Conservation (phyloP, 1,284 basidiomycete species). For the Fomes fomentarius region DNA sequence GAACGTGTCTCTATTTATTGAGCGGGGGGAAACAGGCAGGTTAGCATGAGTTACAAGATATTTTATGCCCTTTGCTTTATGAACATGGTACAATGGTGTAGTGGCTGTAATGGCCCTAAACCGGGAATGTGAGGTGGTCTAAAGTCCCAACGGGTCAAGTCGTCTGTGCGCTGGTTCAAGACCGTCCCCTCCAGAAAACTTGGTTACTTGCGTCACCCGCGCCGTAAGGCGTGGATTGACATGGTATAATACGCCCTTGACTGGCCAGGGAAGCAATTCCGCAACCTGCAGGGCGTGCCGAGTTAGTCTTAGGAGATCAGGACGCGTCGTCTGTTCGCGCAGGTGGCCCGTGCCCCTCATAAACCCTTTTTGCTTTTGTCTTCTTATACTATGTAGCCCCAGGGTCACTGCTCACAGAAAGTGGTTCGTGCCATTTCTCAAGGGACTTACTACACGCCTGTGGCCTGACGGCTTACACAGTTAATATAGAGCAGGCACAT, state of each 20-base stretch:
- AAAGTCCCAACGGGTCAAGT: slow-evolving; percentile 56
- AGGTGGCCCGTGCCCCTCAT: slow-evolving; percentile 67
- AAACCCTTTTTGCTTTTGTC: slow-evolving; percentile 58
- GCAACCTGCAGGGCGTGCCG: slow-evolving; percentile 81
- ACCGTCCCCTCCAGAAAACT: slow-evolving; percentile 90
- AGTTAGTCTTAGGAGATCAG: slow-evolving; percentile 90
- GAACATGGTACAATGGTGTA: slow-evolving; percentile 50
- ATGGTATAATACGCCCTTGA: slow-evolving; percentile 83
- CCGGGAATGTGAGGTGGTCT: slow-evolving; percentile 78
- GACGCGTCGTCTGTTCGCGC: slow-evolving; percentile 80
- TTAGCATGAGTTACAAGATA: too few species aligned
- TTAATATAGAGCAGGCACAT: too few species aligned
- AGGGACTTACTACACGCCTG: too few species aligned
- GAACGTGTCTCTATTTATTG: slow-evolving; percentile 13
- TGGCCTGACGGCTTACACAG: too few species aligned
- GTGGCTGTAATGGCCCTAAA: slow-evolving; percentile 80
- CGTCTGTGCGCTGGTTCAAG: slow-evolving; percentile 86
- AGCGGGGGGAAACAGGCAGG: neutral
- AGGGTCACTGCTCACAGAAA: too few species aligned
- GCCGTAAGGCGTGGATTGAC: slow-evolving; percentile 60
- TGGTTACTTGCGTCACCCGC: slow-evolving; percentile 67
- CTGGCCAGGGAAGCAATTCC: slow-evolving; percentile 88
- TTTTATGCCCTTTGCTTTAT: too few species aligned
- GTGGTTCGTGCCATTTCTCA: too few species aligned
- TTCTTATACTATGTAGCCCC: neutral